Evolutionary conservation across 2,329 filamentous ascomycete genomes (phyloP).

Genomic region (Cordyceps cateniannulata): DNA sequence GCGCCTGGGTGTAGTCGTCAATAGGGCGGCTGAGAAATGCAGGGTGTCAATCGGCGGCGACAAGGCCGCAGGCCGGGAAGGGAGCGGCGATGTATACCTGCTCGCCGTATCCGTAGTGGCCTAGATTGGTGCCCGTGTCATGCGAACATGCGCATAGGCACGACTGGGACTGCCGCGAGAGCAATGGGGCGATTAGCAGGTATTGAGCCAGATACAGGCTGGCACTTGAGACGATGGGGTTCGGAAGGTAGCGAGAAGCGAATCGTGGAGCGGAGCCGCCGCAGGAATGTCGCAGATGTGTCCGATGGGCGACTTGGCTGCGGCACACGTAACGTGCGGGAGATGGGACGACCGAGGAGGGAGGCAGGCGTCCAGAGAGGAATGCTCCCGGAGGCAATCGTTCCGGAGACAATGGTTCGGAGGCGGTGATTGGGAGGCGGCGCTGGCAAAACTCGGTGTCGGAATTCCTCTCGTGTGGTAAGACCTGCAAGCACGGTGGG

Average conservation of each 20-base stretch:
- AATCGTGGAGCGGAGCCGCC: constrained; percentile 9
- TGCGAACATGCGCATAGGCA: not conserved
- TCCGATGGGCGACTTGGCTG: not conserved
- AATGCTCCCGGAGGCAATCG: not conserved
- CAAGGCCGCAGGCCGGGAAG: not conserved
- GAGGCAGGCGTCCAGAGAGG: not conserved
- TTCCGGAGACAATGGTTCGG: not conserved
- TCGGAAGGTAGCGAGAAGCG: not conserved
- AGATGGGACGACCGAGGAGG: not conserved
- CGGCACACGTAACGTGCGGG: not conserved
- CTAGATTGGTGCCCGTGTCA: not conserved
- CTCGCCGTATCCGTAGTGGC: not conserved
- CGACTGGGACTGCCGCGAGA: not conserved
- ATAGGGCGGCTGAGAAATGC: not conserved
- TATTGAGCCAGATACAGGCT: not conserved
- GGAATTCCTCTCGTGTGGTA: not conserved
- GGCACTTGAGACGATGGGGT: not conserved
- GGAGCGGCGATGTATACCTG: not conserved
- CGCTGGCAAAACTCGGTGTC: not conserved
- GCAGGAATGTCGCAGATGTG: constrained; percentile 13
- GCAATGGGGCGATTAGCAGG: not conserved
- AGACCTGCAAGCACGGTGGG: not conserved
- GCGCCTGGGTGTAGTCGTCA: not conserved
- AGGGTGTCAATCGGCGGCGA: not conserved
- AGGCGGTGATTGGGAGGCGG: not conserved